phyloP scores from a whole-genome alignment of 805 yeast species.

The Pichia scutulata region DNA sequence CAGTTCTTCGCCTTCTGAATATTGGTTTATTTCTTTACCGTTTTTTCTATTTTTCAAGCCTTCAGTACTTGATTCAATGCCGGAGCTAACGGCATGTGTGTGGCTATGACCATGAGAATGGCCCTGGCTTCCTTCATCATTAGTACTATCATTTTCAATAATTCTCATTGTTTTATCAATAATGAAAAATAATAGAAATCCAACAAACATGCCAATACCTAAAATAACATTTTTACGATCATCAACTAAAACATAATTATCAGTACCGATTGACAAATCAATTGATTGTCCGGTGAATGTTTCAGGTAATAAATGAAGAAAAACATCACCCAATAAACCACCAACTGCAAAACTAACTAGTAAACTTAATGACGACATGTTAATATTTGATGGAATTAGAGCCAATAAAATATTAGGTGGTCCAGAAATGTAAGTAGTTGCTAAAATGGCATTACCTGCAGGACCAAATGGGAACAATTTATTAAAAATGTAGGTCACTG shows the following conservation, averaged over 20 bases:
- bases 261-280: slow-evolving; percentile 25
- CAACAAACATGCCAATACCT: slow-evolving; percentile 51
- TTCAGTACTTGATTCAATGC: neutral
- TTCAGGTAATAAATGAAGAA: slow-evolving; percentile 65
- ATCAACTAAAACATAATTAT: slow-evolving; percentile 37
- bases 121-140: slow-evolving; percentile 30
- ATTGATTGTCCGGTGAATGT: slow-evolving; percentile 47
- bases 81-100: neutral
- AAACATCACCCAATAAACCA: slow-evolving; percentile 67
- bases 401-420: slow-evolving; percentile 54
- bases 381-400: slow-evolving; percentile 48
- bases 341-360: slow-evolving; percentile 72
- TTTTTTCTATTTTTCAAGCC: slow-evolving; percentile 12
- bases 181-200: slow-evolving; percentile 52
- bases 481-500: slow-evolving; percentile 33
- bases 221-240: slow-evolving; percentile 40
- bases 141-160: slow-evolving; percentile 31
- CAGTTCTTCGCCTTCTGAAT: slow-evolving; percentile 19
- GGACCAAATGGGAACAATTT: slow-evolving; percentile 47
- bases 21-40: slow-evolving; percentile 15
- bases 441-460: slow-evolving; percentile 53
- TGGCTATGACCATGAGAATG: slow-evolving; percentile 31
- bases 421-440: slow-evolving; percentile 57
- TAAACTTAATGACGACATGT: slow-evolving; percentile 41
- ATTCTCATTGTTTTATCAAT: slow-evolving; percentile 56